Evolutionary conservation across 495 filamentous ascomycete genomes (phyloP).

Genomic region (Echria macrotheca): DNA sequence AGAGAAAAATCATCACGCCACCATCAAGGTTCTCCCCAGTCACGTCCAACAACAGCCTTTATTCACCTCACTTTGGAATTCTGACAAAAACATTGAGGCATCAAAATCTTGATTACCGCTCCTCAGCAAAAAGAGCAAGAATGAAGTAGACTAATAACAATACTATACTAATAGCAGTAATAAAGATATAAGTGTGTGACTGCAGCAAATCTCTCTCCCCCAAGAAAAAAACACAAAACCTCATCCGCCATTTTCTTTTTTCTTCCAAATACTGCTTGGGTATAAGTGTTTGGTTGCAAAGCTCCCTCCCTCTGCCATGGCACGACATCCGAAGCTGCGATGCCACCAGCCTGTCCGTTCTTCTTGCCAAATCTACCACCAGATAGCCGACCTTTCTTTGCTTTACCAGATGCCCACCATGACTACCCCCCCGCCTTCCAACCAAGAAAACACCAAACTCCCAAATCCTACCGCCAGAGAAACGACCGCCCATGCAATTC

Average conservation of each 20-base stretch:
- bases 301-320: too few species aligned
- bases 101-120: background rate
- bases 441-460: background rate
- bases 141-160: background rate
- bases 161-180: background rate
- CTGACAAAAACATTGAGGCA: background rate
- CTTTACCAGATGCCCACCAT: too few species aligned
- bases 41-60: background rate
- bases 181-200: background rate
- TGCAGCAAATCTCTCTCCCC: background rate
- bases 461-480: background rate
- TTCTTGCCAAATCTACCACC: too few species aligned
- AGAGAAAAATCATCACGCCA: background rate
- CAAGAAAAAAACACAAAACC: too few species aligned
- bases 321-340: too few species aligned
- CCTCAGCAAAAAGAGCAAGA: background rate
- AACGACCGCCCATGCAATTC: background rate
- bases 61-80: background rate
- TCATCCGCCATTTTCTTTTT: background rate
- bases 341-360: too few species aligned
- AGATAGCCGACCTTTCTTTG: too few species aligned
- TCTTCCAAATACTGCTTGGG: background rate
- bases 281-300: too few species aligned
- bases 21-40: slow-evolving; percentile 1
- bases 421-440: too few species aligned